Base-by-base conservation (phyloP, 176 grass and related monocot species). In the Cenchrus fungigraminus region DNA sequence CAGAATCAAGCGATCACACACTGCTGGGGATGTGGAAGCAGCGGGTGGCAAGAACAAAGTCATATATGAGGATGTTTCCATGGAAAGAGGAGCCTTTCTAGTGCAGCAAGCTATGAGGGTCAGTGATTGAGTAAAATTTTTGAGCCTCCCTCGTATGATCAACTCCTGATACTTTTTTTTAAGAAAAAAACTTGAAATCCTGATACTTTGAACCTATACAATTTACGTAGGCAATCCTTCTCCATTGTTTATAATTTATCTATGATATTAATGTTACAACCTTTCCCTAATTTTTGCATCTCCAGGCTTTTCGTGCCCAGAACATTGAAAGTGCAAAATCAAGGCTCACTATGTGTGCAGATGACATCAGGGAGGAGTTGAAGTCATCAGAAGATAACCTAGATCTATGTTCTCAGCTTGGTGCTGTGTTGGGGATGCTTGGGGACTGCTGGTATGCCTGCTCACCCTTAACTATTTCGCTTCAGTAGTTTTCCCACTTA, bases 71-170 rank as follows among this genome's bases (percentile, higher is more conserved):
- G 93, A 99, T 84, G 93, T 99, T 32, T 99, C 97, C 77, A 99
- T 99, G 93, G 93, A 99, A 82, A 90, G 97, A 62, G 97, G 97
- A 32, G 89, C 97, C 59, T 96, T 99, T 66, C 80, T 99, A 15
- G 97, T 99, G 65, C 93, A 99, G 91, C 97, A 99, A 84, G 93
- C 97, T 61, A 95, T 99, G 97, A 93, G 97, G 93, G 97, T 99
- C 10, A 79, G 97, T 90, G 44, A 45, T 56, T 55, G 29, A 82
- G 32, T 65, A 29, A 58, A 58, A 3, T 68, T 5, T 58, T 22
- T 68, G 22, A 74, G 59, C 60, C 28, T 74, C 59, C 60, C 28
- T 74, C 59, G 14, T 75, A 22, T 42, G 12, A 57, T 37, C 11
- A 67, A 12, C 22, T 45, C 11, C 71, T 65, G 22, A 7, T 17